Evolutionary conservation across 192 early-diverging fungal genomes (phyloP).

Genomic region (Phlyctochytrium planicorne): DNA sequence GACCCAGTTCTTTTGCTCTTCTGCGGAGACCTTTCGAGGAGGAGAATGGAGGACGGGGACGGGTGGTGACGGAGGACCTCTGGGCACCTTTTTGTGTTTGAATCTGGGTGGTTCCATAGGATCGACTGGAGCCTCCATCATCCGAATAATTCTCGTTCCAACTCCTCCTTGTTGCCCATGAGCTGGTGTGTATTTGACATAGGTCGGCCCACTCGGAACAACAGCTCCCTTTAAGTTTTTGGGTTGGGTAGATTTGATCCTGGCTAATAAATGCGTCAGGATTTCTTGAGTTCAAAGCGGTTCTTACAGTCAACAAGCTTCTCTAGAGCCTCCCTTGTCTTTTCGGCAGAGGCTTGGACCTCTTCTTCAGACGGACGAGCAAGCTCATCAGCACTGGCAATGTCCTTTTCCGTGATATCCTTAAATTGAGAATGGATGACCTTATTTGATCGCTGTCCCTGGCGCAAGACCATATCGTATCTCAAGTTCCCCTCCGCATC

Average conservation of each 20-base stretch:
- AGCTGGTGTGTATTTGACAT: slow-evolving; percentile 89
- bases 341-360: slow-evolving; percentile 79
- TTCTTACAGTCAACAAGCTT: slow-evolving; percentile 70
- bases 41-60: slow-evolving; percentile 98
- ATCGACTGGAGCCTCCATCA: slow-evolving; percentile 93
- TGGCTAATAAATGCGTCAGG: slow-evolving; percentile 34
- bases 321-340: slow-evolving; percentile 85
- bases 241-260: slow-evolving; percentile 63
- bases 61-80: slow-evolving; percentile 82
- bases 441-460: slow-evolving; percentile 58
- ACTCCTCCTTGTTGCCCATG: slow-evolving; percentile 63
- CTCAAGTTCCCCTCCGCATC: slow-evolving; percentile 85
- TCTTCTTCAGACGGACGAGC: slow-evolving; percentile 77
- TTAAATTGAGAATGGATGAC: slow-evolving; percentile 83
- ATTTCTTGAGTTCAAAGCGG: background rate
- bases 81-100: slow-evolving; percentile 88
- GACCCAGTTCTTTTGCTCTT: slow-evolving; percentile 96
- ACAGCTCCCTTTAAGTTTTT: slow-evolving; percentile 44
- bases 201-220: slow-evolving; percentile 66
- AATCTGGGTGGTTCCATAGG: slow-evolving; percentile 95
- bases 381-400: slow-evolving; percentile 65
- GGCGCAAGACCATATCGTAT: slow-evolving; percentile 85
- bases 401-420: slow-evolving; percentile 61
- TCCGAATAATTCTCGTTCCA: slow-evolving; percentile 89
- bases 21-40: slow-evolving; percentile 91